Percentiles rank a stretch among this genome's conserved stretches.
Conservation (phyloP, 2,329 filamentous ascomycete genomes). For the Salinomyces thailandicus region DNA sequence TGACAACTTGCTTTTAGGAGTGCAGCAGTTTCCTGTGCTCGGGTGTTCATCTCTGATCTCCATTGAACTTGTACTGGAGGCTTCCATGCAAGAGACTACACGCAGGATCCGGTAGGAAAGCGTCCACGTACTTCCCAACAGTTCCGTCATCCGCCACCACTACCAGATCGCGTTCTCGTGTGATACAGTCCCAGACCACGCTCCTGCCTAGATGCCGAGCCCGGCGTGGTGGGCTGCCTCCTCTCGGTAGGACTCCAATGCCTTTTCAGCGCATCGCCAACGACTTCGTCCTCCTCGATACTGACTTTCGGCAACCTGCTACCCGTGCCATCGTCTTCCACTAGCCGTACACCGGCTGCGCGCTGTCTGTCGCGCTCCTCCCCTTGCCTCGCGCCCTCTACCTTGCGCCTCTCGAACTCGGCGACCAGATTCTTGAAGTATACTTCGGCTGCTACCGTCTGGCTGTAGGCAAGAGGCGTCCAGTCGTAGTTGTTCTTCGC, state of each 20-base stretch:
- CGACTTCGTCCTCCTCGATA: slow-evolving; percentile 15
- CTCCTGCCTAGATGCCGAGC: slow-evolving; percentile 23
- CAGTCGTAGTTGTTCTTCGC: slow-evolving; percentile 66
- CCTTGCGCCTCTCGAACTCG: slow-evolving; percentile 56
- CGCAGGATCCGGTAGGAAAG: too few species aligned
- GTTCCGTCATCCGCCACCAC: slow-evolving; percentile 6
- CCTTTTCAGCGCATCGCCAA: slow-evolving; percentile 20
- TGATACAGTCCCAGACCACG: slow-evolving; percentile 16
- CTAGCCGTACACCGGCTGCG: slow-evolving; percentile 21
- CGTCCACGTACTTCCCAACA: too few species aligned
- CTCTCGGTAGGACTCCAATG: slow-evolving; percentile 24
- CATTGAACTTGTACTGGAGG: too few species aligned
- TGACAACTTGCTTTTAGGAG: too few species aligned
- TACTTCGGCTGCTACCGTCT: slow-evolving; percentile 72
- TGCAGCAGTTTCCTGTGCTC: too few species aligned
- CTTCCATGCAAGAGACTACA: too few species aligned
- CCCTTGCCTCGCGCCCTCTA: slow-evolving; percentile 29
- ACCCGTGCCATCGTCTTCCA: slow-evolving; percentile 10
- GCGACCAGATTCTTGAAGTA: slow-evolving; percentile 69
- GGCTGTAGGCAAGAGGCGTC: slow-evolving; percentile 74
- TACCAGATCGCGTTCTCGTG: slow-evolving; percentile 15
- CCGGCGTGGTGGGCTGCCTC: slow-evolving; percentile 19
- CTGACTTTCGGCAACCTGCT: slow-evolving; percentile 3
- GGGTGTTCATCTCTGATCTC: too few species aligned
- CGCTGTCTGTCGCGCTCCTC: slow-evolving; percentile 21